Evolutionary conservation across 495 filamentous ascomycete genomes (phyloP).

Genomic region (Chaetomium tenue): DNA sequence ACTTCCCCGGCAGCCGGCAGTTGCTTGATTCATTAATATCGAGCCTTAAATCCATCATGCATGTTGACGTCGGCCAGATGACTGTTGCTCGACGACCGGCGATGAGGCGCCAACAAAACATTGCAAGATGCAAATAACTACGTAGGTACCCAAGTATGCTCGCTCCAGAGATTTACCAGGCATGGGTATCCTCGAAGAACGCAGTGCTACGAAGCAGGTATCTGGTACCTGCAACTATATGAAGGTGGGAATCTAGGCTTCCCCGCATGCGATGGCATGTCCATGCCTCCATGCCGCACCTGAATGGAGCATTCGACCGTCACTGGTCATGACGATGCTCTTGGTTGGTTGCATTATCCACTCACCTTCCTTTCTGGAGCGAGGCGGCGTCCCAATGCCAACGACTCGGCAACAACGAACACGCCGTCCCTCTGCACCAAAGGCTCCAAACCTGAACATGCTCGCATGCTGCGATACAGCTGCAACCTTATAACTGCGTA

Average conservation of each 20-base stretch:
- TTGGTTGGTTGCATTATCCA: constrained; percentile 9
- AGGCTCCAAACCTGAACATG: neutral
- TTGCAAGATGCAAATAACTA: too few species aligned
- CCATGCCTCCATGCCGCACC: neutral
- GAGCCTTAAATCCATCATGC: neutral
- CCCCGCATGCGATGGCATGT: neutral
- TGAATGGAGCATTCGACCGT: neutral
- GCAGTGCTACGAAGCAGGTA: too few species aligned
- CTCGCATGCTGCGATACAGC: neutral
- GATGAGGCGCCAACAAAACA: neutral
- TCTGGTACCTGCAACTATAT: too few species aligned
- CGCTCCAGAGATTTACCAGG: too few species aligned
- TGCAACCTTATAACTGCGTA: constrained; percentile 11
- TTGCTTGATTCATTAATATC: neutral
- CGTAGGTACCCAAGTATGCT: too few species aligned
- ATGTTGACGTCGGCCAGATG: constrained; percentile 2
- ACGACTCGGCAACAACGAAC: neutral
- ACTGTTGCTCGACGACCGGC: neutral
- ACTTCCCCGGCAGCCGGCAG: neutral
- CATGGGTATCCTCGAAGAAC: too few species aligned
- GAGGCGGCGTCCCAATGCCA: neutral
- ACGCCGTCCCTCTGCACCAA: neutral
- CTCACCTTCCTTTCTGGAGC: constrained; percentile 12
- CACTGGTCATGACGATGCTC: neutral
- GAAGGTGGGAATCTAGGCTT: too few species aligned